Percentiles rank a stretch among this genome's conserved stretches.
Evolutionary conservation across 768 basidiomycete species (phyloP).

Genomic region (Hygrocybe coccinea): DNA sequence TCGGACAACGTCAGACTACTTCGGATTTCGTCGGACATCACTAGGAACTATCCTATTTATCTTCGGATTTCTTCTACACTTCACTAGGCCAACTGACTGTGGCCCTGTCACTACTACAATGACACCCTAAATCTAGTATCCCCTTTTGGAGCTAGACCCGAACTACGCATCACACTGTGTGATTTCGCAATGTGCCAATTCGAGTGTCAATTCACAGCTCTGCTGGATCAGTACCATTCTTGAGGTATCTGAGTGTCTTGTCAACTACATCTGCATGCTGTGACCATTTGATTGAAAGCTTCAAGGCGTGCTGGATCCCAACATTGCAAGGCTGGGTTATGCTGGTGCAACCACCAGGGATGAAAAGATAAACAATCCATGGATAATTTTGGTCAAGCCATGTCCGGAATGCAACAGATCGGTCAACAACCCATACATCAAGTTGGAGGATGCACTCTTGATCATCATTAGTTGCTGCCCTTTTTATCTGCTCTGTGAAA

Average conservation of each 20-base stretch:
- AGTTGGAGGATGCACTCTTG: conserved; percentile 27
- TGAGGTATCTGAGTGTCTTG: conserved; percentile 23
- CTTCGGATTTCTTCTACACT: no score
- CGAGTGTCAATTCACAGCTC: conserved; percentile 18
- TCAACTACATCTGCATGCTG: conserved; percentile 34
- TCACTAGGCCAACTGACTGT: no score
- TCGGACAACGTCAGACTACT: no score
- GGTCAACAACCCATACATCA: conserved; percentile 37
- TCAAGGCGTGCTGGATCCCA: conserved; percentile 36
- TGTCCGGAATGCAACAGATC: conserved; percentile 29
- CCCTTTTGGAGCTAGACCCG: no score
- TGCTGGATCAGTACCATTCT: conserved; percentile 10
- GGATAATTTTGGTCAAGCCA: conserved; percentile 29
- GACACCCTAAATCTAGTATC: no score
- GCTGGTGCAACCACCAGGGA: conserved; percentile 34
- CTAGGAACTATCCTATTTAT: no score
- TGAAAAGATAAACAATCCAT: conserved; percentile 25
- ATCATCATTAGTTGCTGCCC: conserved; percentile 8
- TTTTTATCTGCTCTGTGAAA: conserved; percentile 11
- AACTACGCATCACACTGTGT: no score
- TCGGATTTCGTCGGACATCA: no score
- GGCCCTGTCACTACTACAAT: no score
- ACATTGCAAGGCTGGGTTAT: conserved; percentile 33
- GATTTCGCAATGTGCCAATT: conserved; percentile 20
- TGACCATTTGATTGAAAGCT: conserved; percentile 11